Base-by-base conservation (phyloP, 148 eudicot species). In the Rhododendron simsii region DNA sequence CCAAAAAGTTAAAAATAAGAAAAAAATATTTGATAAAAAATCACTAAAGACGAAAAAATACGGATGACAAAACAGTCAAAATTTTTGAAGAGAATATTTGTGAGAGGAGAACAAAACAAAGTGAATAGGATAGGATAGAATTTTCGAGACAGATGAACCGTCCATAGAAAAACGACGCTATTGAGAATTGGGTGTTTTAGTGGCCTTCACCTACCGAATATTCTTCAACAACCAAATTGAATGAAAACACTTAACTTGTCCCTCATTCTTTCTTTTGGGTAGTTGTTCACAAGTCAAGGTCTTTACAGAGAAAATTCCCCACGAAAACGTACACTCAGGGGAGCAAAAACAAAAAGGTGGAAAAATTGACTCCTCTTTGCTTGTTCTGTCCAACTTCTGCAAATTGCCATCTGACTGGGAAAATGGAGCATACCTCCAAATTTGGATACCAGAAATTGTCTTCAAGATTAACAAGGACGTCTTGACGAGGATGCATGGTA, bases 401-500 rank as follows among this genome's bases (percentile, higher is more conserved):
- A 48, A 41, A 14, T 79, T 21, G 20, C 82, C 82, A 26, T 79
- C 57, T 48, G 81, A 79, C 21, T 48, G 81, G 35, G 37, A 47
- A 79, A 78, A 14, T 47, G 55, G 81, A 44, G 81, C 81, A 48
- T 79, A 48, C 82, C 82, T 79, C 82, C 82, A 47, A 48, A 78
- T 13, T 16, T 50, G 30, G 59, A 47, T 2, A 26, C 82, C 0
- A 48, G 7, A 79, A 5, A 13, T 79, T 51, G 59, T 26, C 59
- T 39, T 6, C 57, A 28, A 26, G 15, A 23, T 12, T 3, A 16
- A 26, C 53, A 78, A 78, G 30, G 33, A n/a, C 47, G 59, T 26
- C 61, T 48, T 48, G 2, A 6, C 82, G 37, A 28, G 61, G 37
- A 47, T 79, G 2, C 28, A 41, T 6, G 37, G 59, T 39, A 47